Evolutionary conservation across 306 rosid species (phyloP).

Genomic region (Hippophae gyantsensis): DNA sequence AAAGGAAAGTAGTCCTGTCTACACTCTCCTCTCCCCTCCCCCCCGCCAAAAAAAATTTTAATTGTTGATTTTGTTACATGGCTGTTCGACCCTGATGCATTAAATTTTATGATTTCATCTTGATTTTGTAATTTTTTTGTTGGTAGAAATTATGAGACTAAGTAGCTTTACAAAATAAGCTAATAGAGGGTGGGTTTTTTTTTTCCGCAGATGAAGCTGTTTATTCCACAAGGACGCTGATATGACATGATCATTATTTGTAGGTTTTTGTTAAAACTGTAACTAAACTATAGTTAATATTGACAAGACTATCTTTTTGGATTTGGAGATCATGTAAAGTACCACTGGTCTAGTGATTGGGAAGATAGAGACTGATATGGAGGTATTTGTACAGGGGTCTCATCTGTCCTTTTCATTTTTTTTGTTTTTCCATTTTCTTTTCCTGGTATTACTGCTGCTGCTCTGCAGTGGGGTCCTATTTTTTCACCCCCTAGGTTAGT

Average conservation of each 20-base stretch:
- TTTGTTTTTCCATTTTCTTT: constrained; percentile 6
- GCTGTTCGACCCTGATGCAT: neutral
- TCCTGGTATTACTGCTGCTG: constrained; percentile 30
- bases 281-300: constrained; percentile 27
- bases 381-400: constrained; percentile 83
- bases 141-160: neutral
- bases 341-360: constrained; percentile 63
- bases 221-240: constrained; percentile 42
- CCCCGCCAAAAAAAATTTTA: no score
- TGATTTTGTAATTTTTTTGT: neutral
- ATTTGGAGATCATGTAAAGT: constrained; percentile 66
- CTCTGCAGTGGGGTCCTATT: constrained; percentile 40
- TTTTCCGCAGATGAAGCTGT: constrained; percentile 62
- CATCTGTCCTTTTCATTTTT: constrained; percentile 40
- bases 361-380: constrained; percentile 73
- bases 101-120: neutral
- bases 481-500: constrained; percentile 59
- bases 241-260: constrained; percentile 27
- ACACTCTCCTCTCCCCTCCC: no score
- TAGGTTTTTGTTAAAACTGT: constrained; percentile 38
- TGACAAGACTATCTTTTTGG: constrained; percentile 37
- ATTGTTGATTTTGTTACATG: no score
- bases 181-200: constrained; percentile 17
- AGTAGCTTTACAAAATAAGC: constrained; percentile 6
- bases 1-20: no score